Percentiles rank a stretch among this genome's conserved stretches.
These are phyloP conservation scores for Gaultheria prostrata DNA, from an alignment of 148 eudicot genomes.

Conservation along the genomic window DNA sequence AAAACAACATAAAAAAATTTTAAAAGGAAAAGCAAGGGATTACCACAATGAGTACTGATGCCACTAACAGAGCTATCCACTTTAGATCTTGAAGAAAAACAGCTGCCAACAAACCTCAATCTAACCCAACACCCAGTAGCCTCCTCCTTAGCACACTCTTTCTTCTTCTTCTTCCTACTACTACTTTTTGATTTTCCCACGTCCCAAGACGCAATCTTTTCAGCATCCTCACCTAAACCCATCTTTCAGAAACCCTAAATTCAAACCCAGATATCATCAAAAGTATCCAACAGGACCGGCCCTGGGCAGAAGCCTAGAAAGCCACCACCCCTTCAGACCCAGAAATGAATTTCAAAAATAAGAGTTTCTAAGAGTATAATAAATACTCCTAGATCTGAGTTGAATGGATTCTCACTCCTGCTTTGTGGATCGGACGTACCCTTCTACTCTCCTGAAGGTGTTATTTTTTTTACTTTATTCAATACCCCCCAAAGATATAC, in stretches of 20 bases:
- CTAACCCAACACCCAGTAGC: conserved; percentile 83
- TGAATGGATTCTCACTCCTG: conserved; percentile 1
- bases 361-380: neutral
- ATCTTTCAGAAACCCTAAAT: conserved; percentile 43
- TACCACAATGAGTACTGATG: conserved; percentile 61
- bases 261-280: conserved; percentile 42
- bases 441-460: neutral
- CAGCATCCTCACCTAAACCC: conserved; percentile 58
- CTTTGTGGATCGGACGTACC: neutral
- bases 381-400: neutral
- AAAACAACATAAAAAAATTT: neutral
- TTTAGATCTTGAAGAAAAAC: conserved; percentile 94
- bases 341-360: conserved; percentile 6
- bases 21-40: conserved; percentile 18
- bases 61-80: conserved; percentile 85
- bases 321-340: conserved; percentile 10
- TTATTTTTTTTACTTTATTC: neutral
- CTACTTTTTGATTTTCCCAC: conserved; percentile 55
- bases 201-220: conserved; percentile 56
- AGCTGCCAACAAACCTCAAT: conserved; percentile 68
- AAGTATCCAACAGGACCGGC: conserved; percentile 7
- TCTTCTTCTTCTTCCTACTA: conserved; percentile 32
- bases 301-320: neutral
- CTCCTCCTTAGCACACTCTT: conserved; percentile 41
- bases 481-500: neutral